Conservation (phyloP, 164 flowering plant species). For the Akebia trifoliata region DNA sequence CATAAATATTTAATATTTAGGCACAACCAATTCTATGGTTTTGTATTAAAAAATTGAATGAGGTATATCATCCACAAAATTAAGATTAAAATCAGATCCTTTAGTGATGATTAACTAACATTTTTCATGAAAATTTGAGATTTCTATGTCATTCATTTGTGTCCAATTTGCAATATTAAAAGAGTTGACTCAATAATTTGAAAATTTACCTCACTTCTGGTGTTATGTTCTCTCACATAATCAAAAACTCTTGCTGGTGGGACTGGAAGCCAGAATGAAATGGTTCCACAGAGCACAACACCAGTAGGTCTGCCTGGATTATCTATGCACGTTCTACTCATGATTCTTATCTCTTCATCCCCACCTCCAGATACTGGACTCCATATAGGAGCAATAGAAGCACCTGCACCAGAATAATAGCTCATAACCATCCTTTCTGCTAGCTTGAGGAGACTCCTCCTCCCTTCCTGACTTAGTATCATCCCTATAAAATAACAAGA, state of each 20-base stretch:
- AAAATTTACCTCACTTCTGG: constrained; percentile 57
- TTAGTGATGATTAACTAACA: too few species aligned
- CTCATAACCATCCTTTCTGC: constrained; percentile 88
- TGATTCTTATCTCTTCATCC: constrained; percentile 80
- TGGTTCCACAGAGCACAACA: constrained; percentile 81
- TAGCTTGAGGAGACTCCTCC: constrained; percentile 79
- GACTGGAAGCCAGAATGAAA: constrained; percentile 88
- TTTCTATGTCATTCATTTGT: too few species aligned
- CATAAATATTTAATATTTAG: too few species aligned
- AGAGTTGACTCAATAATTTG: background rate
- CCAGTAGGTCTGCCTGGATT: constrained; percentile 97
- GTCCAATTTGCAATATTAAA: too few species aligned
- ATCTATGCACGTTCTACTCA: constrained; percentile 78
- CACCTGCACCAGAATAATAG: constrained; percentile 78
- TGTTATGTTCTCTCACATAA: constrained; percentile 72
- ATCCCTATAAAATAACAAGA: constrained; percentile 31
- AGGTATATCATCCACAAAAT: too few species aligned
- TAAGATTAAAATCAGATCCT: too few species aligned
- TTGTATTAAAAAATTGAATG: too few species aligned
- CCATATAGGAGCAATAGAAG: constrained; percentile 84
- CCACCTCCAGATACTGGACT: constrained; percentile 65
- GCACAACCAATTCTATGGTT: too few species aligned
- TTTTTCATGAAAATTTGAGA: too few species aligned
- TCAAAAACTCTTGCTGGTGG: constrained; percentile 66
- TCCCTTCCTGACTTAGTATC: constrained; percentile 66